These are phyloP conservation scores for Aspergillus awamori DNA, from an alignment of 2,329 filamentous ascomycete species.

Conservation along the genomic window DNA sequence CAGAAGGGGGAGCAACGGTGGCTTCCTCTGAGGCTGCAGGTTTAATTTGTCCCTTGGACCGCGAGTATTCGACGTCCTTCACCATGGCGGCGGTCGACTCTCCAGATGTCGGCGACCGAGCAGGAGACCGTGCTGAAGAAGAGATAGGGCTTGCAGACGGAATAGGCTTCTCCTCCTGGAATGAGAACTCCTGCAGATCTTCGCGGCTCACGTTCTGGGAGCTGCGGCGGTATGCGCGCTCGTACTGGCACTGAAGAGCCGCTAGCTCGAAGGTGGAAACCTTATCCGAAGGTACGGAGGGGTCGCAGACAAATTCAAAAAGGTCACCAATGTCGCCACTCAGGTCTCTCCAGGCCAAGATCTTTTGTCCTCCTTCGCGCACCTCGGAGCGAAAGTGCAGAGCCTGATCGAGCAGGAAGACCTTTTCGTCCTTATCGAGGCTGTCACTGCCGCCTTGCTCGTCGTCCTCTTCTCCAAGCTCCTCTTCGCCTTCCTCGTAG, in stretches of 20 bases:
- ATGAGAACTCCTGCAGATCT: slow-evolving; percentile 82
- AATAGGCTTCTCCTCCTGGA: slow-evolving; percentile 64
- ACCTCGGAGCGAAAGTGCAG: slow-evolving; percentile 85
- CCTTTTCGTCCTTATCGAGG: slow-evolving; percentile 96
- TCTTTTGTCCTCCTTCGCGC: slow-evolving; percentile 76
- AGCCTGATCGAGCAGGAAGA: slow-evolving; percentile 89
- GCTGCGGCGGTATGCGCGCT: slow-evolving; percentile 84
- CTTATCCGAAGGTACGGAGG: slow-evolving; percentile 67
- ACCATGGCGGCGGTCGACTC: slow-evolving; percentile 50
- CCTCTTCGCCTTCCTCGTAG: slow-evolving; percentile 96
- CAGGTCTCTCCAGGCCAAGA: slow-evolving; percentile 92
- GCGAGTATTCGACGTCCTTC: slow-evolving; percentile 47
- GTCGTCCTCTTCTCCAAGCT: slow-evolving; percentile 86
- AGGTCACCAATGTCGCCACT: slow-evolving; percentile 92
- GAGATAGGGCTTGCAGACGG: slow-evolving; percentile 62
- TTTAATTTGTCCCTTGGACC: slow-evolving; percentile 44
- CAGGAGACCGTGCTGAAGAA: slow-evolving; percentile 48
- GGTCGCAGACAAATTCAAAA: slow-evolving; percentile 97
- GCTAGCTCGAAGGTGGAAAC: slow-evolving; percentile 79
- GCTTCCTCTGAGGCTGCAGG: slow-evolving; percentile 47
- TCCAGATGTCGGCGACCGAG: slow-evolving; percentile 39
- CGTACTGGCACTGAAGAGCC: slow-evolving; percentile 93
- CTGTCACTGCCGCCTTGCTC: slow-evolving; percentile 77
- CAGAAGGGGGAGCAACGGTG: slow-evolving; percentile 63
- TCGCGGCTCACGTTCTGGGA: slow-evolving; percentile 77